Percentiles rank a stretch among this genome's conserved stretches.
phyloP scores from a whole-genome alignment of 2,329 filamentous ascomycete species.

The Fusarium chuoi region DNA sequence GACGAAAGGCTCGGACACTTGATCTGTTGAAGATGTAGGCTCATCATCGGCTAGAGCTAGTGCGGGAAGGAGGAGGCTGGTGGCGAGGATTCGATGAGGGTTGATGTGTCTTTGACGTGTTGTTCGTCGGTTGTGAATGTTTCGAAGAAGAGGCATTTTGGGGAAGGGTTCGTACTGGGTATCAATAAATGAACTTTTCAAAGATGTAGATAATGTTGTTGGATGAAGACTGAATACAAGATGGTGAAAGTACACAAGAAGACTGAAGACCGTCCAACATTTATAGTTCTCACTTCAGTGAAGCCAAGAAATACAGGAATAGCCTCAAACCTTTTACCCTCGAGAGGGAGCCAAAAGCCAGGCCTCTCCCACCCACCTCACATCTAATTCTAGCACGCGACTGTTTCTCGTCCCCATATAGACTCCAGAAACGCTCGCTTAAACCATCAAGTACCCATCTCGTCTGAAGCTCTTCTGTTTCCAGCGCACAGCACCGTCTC shows the following conservation, averaged over 20 bases:
- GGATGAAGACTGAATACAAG: background rate
- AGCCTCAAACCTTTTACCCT: background rate
- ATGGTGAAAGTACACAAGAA: background rate
- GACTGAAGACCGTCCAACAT: fast-evolving
- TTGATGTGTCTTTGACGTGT: background rate
- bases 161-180: background rate
- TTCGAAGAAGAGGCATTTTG: background rate
- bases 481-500: background rate
- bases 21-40: background rate
- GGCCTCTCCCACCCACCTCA: fast-evolving
- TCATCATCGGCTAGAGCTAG: constrained; percentile 1
- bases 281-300: background rate
- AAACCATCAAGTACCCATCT: background rate
- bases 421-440: background rate
- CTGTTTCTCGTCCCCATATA: background rate
- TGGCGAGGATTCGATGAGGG: background rate
- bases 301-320: constrained; percentile 9
- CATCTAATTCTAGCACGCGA: background rate
- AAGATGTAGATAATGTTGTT: fast-evolving
- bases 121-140: background rate
- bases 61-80: background rate
- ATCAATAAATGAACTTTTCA: background rate
- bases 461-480: background rate
- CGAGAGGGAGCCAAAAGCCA: background rate
- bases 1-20: background rate